phyloP scores from a whole-genome alignment of 768 basidiomycete genomes.

The Phanerodontia chrysosporium region DNA sequence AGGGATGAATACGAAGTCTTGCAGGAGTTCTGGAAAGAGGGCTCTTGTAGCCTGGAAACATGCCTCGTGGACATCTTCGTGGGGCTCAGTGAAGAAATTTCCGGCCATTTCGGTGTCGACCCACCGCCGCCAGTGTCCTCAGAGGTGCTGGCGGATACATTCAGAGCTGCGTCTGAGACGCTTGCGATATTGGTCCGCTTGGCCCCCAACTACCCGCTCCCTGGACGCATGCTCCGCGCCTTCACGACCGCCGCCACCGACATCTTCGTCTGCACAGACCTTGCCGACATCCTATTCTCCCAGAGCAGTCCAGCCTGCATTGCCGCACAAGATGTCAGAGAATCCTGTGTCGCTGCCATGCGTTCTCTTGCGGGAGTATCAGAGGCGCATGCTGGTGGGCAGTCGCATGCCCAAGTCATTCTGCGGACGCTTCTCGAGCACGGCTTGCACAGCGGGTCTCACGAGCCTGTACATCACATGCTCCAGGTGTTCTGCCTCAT shows the following conservation, averaged over 20 bases:
- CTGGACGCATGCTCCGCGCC: conserved; percentile 44
- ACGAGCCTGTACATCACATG: conserved; percentile 56
- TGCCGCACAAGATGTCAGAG: conserved; percentile 42
- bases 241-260: conserved; percentile 45
- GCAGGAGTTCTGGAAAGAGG: conserved; percentile 57
- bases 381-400: conserved; percentile 31
- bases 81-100: conserved; percentile 50
- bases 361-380: conserved; percentile 35
- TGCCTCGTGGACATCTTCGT: conserved; percentile 51
- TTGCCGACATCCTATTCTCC: conserved; percentile 38
- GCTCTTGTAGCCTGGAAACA: conserved; percentile 50
- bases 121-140: conserved; percentile 33
- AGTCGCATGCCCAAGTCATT: conserved; percentile 44
- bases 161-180: conserved; percentile 50
- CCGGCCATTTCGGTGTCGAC: conserved; percentile 43
- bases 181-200: conserved; percentile 49
- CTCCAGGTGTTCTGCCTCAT: conserved; percentile 53
- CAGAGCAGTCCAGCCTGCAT: conserved; percentile 34
- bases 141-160: conserved; percentile 47
- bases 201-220: conserved; percentile 42
- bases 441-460: conserved; percentile 31
- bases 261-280: conserved; percentile 51
- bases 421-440: conserved; percentile 55
- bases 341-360: conserved; percentile 50
- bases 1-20: conserved; percentile 53